Evolutionary conservation across 2,329 filamentous ascomycete species (phyloP), one percentile per base, ranked within the genome.

Genomic region (Didymosphaeria variabile): DNA sequence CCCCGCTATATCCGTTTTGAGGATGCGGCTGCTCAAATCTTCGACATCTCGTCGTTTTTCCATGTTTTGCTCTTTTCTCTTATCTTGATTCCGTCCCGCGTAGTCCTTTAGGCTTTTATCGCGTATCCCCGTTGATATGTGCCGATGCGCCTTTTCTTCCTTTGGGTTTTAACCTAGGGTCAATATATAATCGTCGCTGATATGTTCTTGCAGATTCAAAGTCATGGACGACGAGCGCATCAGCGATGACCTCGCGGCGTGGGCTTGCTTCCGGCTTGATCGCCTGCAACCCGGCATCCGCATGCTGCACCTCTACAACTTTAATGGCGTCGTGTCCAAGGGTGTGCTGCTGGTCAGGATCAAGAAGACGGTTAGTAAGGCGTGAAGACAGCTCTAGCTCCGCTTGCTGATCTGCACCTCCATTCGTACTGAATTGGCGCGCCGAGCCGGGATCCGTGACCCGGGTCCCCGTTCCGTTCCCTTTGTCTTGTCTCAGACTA

Each of bases 231-330:
- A 97, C 68, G 91, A 94, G 77, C 87, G 94, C 67, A 88, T 90
- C 4, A 67, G 67, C 40, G 93, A 98, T 72, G 86, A 90, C 61
- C 79, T 97, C 59, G 90, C 93, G 12, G 93, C 91, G 2, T 98
- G 95, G 95, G 89, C 91, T 1, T 97, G 93, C 72, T 89, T 97
- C 68, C 86, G 93, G 42, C 86, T 98, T 23, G 93, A 97, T 79
- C 86, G 93, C 8, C 78, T 97, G 61, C 87, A 88, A 62, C 81
- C 86, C 36, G 94, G 95, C 0, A 91, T 91, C 68, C 85, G 93
- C 12, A 88, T 97, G 67, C 83, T 98, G 58, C 90, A 90, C 69
- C 80, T 98, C 60, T 83, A 91, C 64, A 89, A 97, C 73, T 82
- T 84, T 29, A 85, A 88, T 63, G 92, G 92, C 0, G 81, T 83